Evolutionary conservation across 441 rosid genomes (phyloP).

Genomic region (Corymbia citriodora): DNA sequence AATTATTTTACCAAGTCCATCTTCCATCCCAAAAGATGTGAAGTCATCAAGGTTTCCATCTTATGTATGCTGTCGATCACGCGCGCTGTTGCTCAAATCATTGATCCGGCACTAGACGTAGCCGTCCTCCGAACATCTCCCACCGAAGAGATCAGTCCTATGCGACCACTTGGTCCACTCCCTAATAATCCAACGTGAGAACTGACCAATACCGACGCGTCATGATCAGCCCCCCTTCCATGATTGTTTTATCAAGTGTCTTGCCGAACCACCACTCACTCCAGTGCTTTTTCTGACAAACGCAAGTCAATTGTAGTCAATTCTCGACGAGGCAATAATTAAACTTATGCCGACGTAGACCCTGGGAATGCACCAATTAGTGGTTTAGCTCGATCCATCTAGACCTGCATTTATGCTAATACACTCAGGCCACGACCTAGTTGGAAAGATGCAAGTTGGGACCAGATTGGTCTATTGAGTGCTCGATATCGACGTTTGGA

Average conservation of each 20-base stretch:
- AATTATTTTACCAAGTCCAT: background rate
- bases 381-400: background rate
- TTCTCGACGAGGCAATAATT: background rate
- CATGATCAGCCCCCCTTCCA: background rate
- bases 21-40: background rate
- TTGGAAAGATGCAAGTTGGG: background rate
- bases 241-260: background rate
- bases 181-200: background rate
- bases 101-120: background rate
- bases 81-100: background rate
- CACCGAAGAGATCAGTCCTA: background rate
- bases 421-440: background rate
- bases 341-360: background rate
- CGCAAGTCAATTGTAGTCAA: background rate
- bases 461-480: background rate
- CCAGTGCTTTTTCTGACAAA: background rate
- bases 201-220: background rate
- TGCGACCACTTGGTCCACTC: background rate
- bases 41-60: fast-evolving
- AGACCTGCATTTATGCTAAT: background rate
- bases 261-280: background rate
- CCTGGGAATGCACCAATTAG: background rate
- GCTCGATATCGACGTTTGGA: background rate
- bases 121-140: background rate
- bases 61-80: background rate